A percentile compares a stretch with the other conserved stretches of the same genome.
Conservation (phyloP, 2,329 filamentous ascomycete genomes). For the Leptographium lundbergii region DNA sequence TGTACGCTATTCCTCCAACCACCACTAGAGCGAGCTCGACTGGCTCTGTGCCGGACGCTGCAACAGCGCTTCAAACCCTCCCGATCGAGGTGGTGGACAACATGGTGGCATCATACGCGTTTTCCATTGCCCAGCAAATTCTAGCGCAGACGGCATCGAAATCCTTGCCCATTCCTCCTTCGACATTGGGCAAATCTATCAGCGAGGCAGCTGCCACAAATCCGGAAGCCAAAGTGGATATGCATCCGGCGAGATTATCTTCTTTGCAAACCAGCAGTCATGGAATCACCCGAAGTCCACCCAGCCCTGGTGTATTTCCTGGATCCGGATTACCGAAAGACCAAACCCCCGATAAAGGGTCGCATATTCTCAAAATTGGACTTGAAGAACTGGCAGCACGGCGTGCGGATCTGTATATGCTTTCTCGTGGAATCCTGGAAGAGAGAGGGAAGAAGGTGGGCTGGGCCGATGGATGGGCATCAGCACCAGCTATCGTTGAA, state of each 20-base stretch:
- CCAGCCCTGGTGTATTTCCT: conserved; percentile 42
- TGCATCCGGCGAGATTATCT: conserved; percentile 53
- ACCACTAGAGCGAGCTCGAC: conserved; percentile 13
- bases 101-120: conserved; percentile 65
- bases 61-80: conserved; percentile 10
- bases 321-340: conserved; percentile 25
- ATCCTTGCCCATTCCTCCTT: conserved; percentile 52
- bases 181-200: conserved; percentile 30
- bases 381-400: conserved; percentile 72
- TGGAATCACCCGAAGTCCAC: conserved; percentile 21
- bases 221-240: conserved; percentile 57
- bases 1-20: conserved; percentile 34
- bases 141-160: conserved; percentile 62
- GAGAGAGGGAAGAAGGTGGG: conserved; percentile 56
- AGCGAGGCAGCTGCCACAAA: conserved; percentile 50
- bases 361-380: conserved; percentile 47
- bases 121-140: conserved; percentile 63
- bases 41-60: conserved; percentile 13
- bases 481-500: conserved; percentile 38
- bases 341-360: conserved; percentile 24
- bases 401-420: conserved; percentile 67
- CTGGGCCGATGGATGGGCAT: conserved; percentile 68
- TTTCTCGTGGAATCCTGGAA: conserved; percentile 71
- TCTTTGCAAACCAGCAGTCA: conserved; percentile 38
- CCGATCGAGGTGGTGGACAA: conserved; percentile 51